Conservation (phyloP, 2,329 filamentous ascomycete species). For the Trichoderma asperellum region DNA sequence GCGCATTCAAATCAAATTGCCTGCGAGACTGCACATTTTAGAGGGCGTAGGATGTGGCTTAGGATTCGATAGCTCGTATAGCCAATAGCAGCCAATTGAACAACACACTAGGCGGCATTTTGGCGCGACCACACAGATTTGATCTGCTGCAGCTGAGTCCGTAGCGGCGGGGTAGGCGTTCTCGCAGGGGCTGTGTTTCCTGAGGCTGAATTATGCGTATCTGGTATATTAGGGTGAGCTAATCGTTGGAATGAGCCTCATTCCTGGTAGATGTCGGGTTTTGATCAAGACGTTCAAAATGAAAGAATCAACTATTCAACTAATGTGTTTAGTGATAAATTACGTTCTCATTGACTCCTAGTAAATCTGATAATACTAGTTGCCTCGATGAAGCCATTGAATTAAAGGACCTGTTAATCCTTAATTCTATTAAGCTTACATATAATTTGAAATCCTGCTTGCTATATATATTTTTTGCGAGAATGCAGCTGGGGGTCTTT, state of each 20-base stretch:
- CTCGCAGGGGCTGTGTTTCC: not conserved
- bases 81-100: not conserved
- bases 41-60: not conserved
- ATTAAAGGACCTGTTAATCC: too few species aligned
- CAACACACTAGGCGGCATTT: too few species aligned
- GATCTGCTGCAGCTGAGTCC: not conserved
- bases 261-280: not conserved
- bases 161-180: not conserved
- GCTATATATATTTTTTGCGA: too few species aligned
- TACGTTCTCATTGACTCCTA: too few species aligned
- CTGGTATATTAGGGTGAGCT: not conserved
- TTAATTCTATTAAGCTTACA: too few species aligned
- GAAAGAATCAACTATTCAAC: too few species aligned
- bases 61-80: not conserved
- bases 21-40: not conserved
- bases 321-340: too few species aligned
- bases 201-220: not conserved
- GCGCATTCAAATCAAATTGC: not conserved
- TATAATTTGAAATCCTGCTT: too few species aligned
- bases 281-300: too few species aligned
- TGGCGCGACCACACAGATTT: not conserved
- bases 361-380: too few species aligned
- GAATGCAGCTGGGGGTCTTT: too few species aligned
- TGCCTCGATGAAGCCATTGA: too few species aligned
- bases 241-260: not conserved